Evolutionary conservation across 768 basidiomycete species (phyloP).

Genomic region (Lyophyllum shimeji): DNA sequence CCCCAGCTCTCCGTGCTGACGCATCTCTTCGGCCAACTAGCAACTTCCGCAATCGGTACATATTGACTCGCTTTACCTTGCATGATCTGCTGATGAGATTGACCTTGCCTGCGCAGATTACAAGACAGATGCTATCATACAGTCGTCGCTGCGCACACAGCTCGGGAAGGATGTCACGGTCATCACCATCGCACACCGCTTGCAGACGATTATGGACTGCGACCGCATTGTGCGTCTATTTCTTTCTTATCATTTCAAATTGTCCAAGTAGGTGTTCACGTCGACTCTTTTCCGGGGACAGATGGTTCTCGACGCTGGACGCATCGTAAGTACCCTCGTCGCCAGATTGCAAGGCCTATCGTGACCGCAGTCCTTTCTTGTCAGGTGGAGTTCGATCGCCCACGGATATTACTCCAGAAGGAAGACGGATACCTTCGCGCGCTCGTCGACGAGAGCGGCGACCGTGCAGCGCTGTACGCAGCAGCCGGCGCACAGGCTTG

Average conservation of each 20-base stretch:
- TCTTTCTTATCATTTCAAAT: neutral
- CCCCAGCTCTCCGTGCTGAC: constrained; percentile 30
- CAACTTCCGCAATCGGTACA: constrained; percentile 48
- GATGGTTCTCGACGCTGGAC: constrained; percentile 54
- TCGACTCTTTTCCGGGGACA: constrained; percentile 7
- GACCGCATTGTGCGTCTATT: constrained; percentile 42
- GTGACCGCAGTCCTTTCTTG: neutral
- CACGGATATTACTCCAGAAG: constrained; percentile 47
- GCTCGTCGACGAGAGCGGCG: constrained; percentile 58
- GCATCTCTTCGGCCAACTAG: constrained; percentile 26
- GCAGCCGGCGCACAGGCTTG: constrained; percentile 29
- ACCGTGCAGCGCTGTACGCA: constrained; percentile 46
- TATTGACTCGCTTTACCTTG: neutral
- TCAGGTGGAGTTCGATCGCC: constrained; percentile 57
- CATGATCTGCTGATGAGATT: neutral
- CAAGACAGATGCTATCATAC: constrained; percentile 66
- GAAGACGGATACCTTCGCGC: constrained; percentile 50
- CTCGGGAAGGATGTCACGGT: constrained; percentile 59
- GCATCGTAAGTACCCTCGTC: constrained; percentile 32
- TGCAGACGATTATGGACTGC: constrained; percentile 68
- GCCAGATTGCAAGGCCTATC: neutral
- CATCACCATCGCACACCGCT: constrained; percentile 67
- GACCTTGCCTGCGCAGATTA: constrained; percentile 39
- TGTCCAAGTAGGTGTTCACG: neutral
- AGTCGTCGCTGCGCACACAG: constrained; percentile 62